A percentile compares a stretch with the other conserved stretches of the same genome.
Evolutionary conservation across 2,329 filamentous ascomycete genomes (phyloP).

Genomic region (Pseudophaeomoniella oleicola): DNA sequence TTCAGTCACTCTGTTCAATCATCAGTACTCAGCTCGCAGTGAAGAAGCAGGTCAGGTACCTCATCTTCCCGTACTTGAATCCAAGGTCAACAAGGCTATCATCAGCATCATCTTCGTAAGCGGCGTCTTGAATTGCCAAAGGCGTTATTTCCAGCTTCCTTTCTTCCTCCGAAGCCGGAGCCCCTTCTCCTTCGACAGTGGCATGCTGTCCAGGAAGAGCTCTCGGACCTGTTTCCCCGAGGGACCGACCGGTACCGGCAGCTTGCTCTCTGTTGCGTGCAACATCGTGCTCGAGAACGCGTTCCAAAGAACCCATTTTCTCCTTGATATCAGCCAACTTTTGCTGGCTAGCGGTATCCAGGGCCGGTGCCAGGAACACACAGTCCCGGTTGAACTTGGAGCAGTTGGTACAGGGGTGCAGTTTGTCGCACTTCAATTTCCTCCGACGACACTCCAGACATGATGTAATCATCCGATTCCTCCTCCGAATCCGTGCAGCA

Average conservation of each 20-base stretch:
- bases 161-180: constrained; percentile 35
- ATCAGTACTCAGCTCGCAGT: too few species aligned
- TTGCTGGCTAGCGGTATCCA: constrained; percentile 56
- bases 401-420: constrained; percentile 53
- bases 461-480: constrained; percentile 53
- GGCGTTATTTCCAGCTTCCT: constrained; percentile 47
- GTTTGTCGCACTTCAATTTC: constrained; percentile 66
- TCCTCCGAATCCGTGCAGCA: constrained; percentile 31
- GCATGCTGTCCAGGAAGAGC: background rate
- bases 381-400: constrained; percentile 38
- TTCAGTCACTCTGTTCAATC: constrained; percentile 43
- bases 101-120: constrained; percentile 51
- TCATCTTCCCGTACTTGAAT: constrained; percentile 55
- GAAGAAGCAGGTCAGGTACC: constrained; percentile 14
- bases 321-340: constrained; percentile 66
- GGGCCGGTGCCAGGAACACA: constrained; percentile 49
- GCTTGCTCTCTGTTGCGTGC: constrained; percentile 24
- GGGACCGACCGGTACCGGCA: background rate
- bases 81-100: constrained; percentile 59
- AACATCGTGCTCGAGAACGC: constrained; percentile 54
- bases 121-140: constrained; percentile 49
- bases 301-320: constrained; percentile 58
- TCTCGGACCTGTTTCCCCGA: background rate
- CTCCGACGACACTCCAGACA: constrained; percentile 59
- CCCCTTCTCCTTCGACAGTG: constrained; percentile 13